These are phyloP conservation scores for Zanthoxylum bungeanum DNA, from an alignment of 345 rosid genomes.

Conservation along the genomic window DNA sequence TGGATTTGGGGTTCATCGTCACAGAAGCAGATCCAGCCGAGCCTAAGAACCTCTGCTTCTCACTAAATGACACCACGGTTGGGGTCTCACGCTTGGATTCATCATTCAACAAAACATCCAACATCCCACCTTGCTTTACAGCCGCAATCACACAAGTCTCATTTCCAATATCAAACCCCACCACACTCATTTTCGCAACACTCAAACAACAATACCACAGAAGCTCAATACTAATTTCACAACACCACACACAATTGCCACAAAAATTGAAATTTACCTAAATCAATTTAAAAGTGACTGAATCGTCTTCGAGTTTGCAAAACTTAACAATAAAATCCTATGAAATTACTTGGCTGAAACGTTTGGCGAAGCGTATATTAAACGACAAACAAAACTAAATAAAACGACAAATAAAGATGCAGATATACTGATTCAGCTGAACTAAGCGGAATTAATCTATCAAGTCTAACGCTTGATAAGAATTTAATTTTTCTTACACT, in stretches of 20 bases:
- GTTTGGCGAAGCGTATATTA: neutral
- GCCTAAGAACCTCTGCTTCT: slow-evolving; percentile 82
- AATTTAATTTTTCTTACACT: neutral
- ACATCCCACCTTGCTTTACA: slow-evolving; percentile 61
- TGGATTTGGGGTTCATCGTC: slow-evolving; percentile 69
- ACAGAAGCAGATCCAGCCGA: slow-evolving; percentile 79
- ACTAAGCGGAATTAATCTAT: neutral
- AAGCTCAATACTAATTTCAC: neutral
- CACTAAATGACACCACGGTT: slow-evolving; percentile 70
- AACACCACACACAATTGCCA: neutral
- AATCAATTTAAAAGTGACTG: neutral
- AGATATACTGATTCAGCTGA: neutral
- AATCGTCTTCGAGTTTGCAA: neutral
- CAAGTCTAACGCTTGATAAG: no score
- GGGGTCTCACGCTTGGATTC: slow-evolving; percentile 73
- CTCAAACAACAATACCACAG: neutral
- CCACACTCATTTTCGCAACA: slow-evolving; percentile 50
- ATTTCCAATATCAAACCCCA: slow-evolving; percentile 77
- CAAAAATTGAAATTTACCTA: neutral
- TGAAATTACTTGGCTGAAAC: neutral
- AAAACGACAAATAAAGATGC: neutral
- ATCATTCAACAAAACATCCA: slow-evolving; percentile 69
- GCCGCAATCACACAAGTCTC: slow-evolving; percentile 79
- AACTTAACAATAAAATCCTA: neutral
- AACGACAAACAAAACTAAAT: neutral